Conservation (phyloP, 768 basidiomycete genomes). For the Coprinopsis cinerea region DNA sequence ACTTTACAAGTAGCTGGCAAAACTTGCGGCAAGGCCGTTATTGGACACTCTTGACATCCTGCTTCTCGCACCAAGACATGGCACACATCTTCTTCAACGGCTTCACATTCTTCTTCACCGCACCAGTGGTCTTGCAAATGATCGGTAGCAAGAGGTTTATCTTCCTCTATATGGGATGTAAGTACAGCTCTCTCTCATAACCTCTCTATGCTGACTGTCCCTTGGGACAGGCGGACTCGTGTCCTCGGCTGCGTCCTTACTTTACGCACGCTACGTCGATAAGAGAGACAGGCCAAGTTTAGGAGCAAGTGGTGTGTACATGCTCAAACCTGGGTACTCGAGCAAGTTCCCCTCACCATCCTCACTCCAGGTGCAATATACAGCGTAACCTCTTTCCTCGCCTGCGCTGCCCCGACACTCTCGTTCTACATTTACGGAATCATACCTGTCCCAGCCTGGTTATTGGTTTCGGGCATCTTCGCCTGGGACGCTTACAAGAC, state of each 20-base stretch:
- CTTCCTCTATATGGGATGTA: slow-evolving; percentile 68
- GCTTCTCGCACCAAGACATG: slow-evolving; percentile 64
- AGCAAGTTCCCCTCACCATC: no score
- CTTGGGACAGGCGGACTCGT: slow-evolving; percentile 48
- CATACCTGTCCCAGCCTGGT: slow-evolving; percentile 77
- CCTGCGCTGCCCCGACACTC: slow-evolving; percentile 59
- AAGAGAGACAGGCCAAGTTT: slow-evolving; percentile 35
- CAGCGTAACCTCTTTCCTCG: slow-evolving; percentile 64
- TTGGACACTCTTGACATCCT: slow-evolving; percentile 67
- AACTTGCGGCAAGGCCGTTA: slow-evolving; percentile 62
- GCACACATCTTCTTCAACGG: slow-evolving; percentile 69
- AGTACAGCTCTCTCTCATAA: slow-evolving; percentile 15
- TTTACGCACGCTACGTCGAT: slow-evolving; percentile 39
- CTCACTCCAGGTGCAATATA: slow-evolving; percentile 57
- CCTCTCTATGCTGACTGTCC: slow-evolving; percentile 5
- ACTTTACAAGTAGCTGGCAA: slow-evolving; percentile 57
- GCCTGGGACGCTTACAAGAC: slow-evolving; percentile 51
- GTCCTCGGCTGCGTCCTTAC: slow-evolving; percentile 43
- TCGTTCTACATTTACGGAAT: slow-evolving; percentile 71
- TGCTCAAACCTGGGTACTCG: not conserved
- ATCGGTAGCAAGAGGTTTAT: slow-evolving; percentile 67
- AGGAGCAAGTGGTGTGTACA: slow-evolving; percentile 68
- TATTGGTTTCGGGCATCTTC: slow-evolving; percentile 61
- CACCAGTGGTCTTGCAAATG: slow-evolving; percentile 51
- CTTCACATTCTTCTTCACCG: slow-evolving; percentile 77